These are phyloP conservation scores for Filobasidium floriforme DNA, from an alignment of 768 basidiomycete genomes.

Conservation along the genomic window DNA sequence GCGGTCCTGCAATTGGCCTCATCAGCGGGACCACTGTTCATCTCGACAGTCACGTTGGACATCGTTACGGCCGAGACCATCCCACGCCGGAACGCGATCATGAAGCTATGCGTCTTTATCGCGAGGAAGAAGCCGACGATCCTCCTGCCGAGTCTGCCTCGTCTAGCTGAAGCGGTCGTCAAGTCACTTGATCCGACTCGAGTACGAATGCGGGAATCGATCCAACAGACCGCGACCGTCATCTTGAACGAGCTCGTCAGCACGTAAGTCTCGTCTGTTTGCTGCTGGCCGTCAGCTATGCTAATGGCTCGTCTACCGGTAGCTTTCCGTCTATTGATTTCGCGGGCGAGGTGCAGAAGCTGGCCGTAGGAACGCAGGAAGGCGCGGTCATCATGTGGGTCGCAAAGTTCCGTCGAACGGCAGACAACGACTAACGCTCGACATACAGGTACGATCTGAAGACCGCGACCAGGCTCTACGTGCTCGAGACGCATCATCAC, in stretches of 20 bases:
- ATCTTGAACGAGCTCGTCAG: constrained; percentile 91
- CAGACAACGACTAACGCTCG: background rate
- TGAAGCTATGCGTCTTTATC: constrained; percentile 88
- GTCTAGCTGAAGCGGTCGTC: constrained; percentile 87
- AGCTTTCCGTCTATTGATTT: constrained; percentile 94
- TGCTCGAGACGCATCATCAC: constrained; percentile 83
- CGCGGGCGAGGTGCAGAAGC: constrained; percentile 69
- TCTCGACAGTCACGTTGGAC: constrained; percentile 85
- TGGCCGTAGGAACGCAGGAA: constrained; percentile 88
- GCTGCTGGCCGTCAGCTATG: background rate
- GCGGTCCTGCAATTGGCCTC: constrained; percentile 80
- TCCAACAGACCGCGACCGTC: constrained; percentile 83
- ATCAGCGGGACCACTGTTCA: constrained; percentile 77
- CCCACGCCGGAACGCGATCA: constrained; percentile 71
- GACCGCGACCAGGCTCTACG: constrained; percentile 86
- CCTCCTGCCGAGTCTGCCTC: constrained; percentile 71
- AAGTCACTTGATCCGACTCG: constrained; percentile 89
- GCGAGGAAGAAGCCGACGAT: constrained; percentile 88
- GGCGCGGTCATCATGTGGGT: constrained; percentile 60
- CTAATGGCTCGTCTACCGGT: background rate
- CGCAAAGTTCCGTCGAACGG: background rate
- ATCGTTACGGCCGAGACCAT: constrained; percentile 61
- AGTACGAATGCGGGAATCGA: constrained; percentile 64
- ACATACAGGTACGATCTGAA: constrained; percentile 88
- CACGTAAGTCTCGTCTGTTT: constrained; percentile 53